phyloP scores from a whole-genome alignment of 192 early-diverging fungal species.

The Coemansia sp. region DNA sequence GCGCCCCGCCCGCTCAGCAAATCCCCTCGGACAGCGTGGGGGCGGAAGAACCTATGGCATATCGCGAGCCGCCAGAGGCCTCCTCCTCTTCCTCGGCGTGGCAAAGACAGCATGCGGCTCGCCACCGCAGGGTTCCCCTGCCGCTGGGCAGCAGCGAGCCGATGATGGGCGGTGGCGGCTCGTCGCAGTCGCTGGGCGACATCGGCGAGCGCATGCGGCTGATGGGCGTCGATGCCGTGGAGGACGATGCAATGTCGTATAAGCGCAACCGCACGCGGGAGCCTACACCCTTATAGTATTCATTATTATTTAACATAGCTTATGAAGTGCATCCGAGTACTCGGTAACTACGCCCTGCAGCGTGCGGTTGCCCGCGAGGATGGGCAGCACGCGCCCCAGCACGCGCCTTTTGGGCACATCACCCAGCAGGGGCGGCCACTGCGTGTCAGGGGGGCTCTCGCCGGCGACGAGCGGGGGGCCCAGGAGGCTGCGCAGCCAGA shows the following conservation, averaged over 20 bases:
- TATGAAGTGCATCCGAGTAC: conserved; percentile 38
- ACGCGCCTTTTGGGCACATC: conserved; percentile 66
- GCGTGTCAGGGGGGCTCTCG: neutral
- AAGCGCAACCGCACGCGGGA: conserved; percentile 47
- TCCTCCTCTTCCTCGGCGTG: neutral
- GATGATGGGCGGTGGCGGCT: neutral
- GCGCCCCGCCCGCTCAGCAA: neutral
- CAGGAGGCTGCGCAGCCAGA: conserved; percentile 38
- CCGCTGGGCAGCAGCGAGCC: conserved; percentile 3
- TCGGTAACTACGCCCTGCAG: conserved; percentile 64
- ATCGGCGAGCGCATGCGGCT: conserved; percentile 48
- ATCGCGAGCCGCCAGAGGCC: neutral
- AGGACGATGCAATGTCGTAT: conserved; percentile 11
- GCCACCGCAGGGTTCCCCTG: neutral
- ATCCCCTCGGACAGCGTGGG: too few species aligned
- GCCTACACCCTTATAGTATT: conserved; percentile 20
- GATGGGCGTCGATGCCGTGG: conserved; percentile 21
- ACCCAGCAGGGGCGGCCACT: conserved; percentile 20
- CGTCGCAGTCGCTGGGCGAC: conserved; percentile 18
- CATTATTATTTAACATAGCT: neutral
- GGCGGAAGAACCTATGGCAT: neutral
- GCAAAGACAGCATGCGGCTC: neutral
- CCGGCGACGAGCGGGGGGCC: conserved; percentile 34
- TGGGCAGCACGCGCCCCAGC: conserved; percentile 63
- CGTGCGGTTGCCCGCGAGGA: conserved; percentile 67